Evolutionary conservation across 352 stramenopile genomes (phyloP).

Genomic region (Saprolegnia parasitica): DNA sequence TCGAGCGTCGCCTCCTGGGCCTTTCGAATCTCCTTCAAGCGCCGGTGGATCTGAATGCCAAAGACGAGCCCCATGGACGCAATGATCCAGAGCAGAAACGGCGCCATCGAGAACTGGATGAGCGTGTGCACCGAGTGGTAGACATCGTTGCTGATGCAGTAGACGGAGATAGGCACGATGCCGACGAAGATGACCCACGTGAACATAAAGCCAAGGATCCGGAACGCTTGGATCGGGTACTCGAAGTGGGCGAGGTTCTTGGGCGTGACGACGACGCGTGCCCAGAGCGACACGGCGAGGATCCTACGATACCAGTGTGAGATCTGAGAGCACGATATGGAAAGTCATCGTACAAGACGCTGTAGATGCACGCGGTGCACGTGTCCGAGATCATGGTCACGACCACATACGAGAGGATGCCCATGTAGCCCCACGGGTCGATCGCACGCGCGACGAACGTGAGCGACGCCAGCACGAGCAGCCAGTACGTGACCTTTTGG

Average conservation of each 20-base stretch:
- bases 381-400: constrained; percentile 16
- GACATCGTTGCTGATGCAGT: not conserved
- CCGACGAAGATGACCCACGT: constrained; percentile 28
- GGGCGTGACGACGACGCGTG: constrained; percentile 21
- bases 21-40: constrained; percentile 14
- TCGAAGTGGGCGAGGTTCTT: constrained; percentile 1
- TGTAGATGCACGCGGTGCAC: constrained; percentile 29
- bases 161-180: constrained; percentile 17
- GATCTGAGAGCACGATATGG: not conserved
- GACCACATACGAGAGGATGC: constrained; percentile 15
- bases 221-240: constrained; percentile 17
- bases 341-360: constrained; percentile 16
- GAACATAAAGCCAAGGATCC: constrained; percentile 16
- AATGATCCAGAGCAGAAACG: constrained; percentile 21
- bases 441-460: constrained; percentile 22
- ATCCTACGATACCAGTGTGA: constrained; percentile 2
- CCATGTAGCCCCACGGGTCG: constrained; percentile 19
- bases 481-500: constrained; percentile 23
- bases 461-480: constrained; percentile 16
- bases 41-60: constrained; percentile 22
- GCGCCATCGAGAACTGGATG: constrained; percentile 28
- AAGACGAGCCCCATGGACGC: constrained; percentile 17
- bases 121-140: constrained; percentile 24
- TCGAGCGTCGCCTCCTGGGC: not conserved
- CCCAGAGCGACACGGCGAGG: constrained; percentile 26